Evolutionary conservation across 495 filamentous ascomycete species (phyloP).

Genomic region (Neurospora sp.): DNA sequence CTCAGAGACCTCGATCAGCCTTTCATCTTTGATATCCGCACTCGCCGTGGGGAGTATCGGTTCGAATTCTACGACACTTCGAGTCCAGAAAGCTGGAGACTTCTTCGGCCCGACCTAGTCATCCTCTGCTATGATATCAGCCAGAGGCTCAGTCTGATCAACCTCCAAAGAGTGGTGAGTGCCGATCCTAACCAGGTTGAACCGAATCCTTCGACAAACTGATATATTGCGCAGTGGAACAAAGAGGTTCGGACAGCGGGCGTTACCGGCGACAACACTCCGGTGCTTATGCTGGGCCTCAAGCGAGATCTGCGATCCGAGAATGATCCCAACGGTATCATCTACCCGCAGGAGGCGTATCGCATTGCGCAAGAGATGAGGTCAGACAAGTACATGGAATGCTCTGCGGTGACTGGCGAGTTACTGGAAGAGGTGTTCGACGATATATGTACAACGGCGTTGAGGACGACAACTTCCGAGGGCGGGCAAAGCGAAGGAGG

Average conservation of each 20-base stretch:
- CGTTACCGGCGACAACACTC: conserved; percentile 46
- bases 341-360: conserved; percentile 66
- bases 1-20: conserved; percentile 74
- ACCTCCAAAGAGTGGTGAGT: conserved; percentile 49
- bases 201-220: conserved; percentile 2
- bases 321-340: conserved; percentile 53
- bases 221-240: conserved; percentile 46
- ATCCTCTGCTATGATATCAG: conserved; percentile 77
- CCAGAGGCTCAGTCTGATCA: conserved; percentile 51
- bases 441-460: conserved; percentile 64
- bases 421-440: conserved; percentile 61
- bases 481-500: conserved; percentile 37
- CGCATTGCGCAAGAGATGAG: conserved; percentile 70
- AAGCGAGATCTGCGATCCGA: conserved; percentile 67
- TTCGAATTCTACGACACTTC: conserved; percentile 75
- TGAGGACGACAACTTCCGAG: conserved; percentile 42
- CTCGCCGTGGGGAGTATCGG: conserved; percentile 48
- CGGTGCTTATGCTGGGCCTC: conserved; percentile 69
- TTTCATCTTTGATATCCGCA: conserved; percentile 67
- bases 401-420: conserved; percentile 81
- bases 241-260: conserved; percentile 56
- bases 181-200: not conserved
- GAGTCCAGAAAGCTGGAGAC: conserved; percentile 62
- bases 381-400: conserved; percentile 84
- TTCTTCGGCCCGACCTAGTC: conserved; percentile 60